A percentile compares a stretch with the other conserved stretches of the same genome.
phyloP scores from a whole-genome alignment of 208 protist genomes.

The Kentomonas sorsogonicus region DNA sequence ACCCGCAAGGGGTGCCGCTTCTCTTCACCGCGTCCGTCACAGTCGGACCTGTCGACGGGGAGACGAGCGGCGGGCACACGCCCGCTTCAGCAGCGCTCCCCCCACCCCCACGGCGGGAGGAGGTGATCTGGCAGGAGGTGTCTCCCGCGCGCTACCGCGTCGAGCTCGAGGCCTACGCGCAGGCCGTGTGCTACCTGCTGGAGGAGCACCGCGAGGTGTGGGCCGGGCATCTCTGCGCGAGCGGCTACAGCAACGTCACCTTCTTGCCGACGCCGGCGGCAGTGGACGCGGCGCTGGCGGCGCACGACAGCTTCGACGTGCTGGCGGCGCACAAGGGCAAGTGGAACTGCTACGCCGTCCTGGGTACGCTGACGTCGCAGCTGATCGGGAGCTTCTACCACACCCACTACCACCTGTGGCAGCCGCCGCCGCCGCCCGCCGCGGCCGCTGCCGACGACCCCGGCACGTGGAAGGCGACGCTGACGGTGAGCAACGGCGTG shows the following conservation, averaged over 20 bases:
- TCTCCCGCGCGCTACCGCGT: conserved; percentile 66
- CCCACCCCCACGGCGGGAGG: conserved; percentile 16
- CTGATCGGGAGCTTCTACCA: conserved; percentile 71
- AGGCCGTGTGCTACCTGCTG: conserved; percentile 70
- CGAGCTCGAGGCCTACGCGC: conserved; percentile 78
- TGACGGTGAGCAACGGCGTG: conserved; percentile 67
- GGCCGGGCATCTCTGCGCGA: conserved; percentile 18
- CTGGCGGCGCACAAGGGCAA: conserved; percentile 70
- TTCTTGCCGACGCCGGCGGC: conserved; percentile 48
- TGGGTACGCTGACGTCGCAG: conserved; percentile 73
- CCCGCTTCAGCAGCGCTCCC: conserved; percentile 10
- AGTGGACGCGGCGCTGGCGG: conserved; percentile 52
- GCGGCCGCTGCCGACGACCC: no score
- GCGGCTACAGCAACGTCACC: conserved; percentile 17
- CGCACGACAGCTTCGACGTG: conserved; percentile 65
- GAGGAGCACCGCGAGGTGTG: conserved; percentile 60
- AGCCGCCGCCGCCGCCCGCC: conserved; percentile 22
- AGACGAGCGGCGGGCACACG: no score
- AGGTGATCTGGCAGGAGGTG: conserved; percentile 58
- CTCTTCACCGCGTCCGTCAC: conserved; percentile 40
- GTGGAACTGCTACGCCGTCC: conserved; percentile 76
- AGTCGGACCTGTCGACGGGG: no score
- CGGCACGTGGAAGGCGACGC: conserved; percentile 42
- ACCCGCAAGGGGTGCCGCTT: conserved; percentile 10
- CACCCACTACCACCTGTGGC: conserved; percentile 47